Evolutionary conservation across 495 filamentous ascomycete genomes (phyloP).

Genomic region (Aspergillus haitiensis): DNA sequence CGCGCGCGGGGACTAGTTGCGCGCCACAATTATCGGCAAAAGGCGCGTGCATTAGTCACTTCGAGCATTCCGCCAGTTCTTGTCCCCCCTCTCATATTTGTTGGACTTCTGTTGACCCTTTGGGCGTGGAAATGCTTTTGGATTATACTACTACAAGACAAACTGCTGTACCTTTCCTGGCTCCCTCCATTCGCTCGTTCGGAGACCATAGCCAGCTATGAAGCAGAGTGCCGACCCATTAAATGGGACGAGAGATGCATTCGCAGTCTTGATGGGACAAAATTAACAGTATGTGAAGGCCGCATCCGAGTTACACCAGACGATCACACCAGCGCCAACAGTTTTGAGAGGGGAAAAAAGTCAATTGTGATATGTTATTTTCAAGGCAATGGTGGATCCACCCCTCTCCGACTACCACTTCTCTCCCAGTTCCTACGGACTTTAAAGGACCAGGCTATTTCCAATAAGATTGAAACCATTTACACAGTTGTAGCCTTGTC

Average conservation of each 20-base stretch:
- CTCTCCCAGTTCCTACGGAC: slow-evolving; percentile 53
- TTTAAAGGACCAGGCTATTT: slow-evolving; percentile 9
- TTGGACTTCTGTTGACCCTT: slow-evolving; percentile 62
- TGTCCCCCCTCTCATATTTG: slow-evolving; percentile 65
- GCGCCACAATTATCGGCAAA: neutral
- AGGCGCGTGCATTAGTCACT: slow-evolving; percentile 23
- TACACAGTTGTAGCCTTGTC: slow-evolving; percentile 66
- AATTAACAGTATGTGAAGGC: slow-evolving; percentile 57
- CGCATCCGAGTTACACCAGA: slow-evolving; percentile 15
- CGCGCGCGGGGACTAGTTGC: no score
- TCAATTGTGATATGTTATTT: slow-evolving; percentile 41
- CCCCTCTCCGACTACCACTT: slow-evolving; percentile 68
- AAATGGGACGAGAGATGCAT: slow-evolving; percentile 60
- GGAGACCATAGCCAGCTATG: slow-evolving; percentile 61
- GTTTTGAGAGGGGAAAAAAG: slow-evolving; percentile 13
- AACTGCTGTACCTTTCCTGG: slow-evolving; percentile 79
- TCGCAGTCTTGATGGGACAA: slow-evolving; percentile 59
- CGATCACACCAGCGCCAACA: neutral
- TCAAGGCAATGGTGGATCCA: slow-evolving; percentile 45
- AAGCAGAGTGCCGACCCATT: slow-evolving; percentile 55
- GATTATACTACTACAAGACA: slow-evolving; percentile 79
- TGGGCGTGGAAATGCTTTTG: slow-evolving; percentile 82
- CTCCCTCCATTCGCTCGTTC: slow-evolving; percentile 59
- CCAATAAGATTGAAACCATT: slow-evolving; percentile 18
- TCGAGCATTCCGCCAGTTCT: slow-evolving; percentile 52